Percentiles rank a stretch among this genome's conserved stretches.
phyloP scores from a whole-genome alignment of 2,329 filamentous ascomycete species.

The Penicillium olsonii region DNA sequence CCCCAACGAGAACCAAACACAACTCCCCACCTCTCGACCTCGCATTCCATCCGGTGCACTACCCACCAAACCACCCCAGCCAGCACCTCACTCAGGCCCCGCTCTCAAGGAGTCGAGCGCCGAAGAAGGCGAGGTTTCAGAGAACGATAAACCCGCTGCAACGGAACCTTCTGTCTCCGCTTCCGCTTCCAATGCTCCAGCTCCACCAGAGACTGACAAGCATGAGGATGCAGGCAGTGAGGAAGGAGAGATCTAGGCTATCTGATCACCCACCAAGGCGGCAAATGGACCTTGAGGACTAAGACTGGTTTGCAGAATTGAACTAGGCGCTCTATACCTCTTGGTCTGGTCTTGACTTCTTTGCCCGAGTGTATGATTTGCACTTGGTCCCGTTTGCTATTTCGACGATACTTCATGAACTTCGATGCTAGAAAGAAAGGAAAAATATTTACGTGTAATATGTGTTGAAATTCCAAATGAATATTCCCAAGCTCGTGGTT shows the following conservation, averaged over 20 bases:
- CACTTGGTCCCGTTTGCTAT: background rate
- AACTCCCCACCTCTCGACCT: slow-evolving; percentile 14
- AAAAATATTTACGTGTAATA: no score
- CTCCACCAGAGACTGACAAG: slow-evolving; percentile 13
- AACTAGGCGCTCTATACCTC: background rate
- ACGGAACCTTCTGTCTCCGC: background rate
- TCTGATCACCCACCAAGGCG: background rate
- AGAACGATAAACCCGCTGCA: slow-evolving; percentile 9
- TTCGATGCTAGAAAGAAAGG: background rate
- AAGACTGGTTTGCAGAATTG: background rate
- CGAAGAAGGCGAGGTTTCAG: slow-evolving; percentile 23
- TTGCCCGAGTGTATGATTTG: no score
- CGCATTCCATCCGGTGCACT: slow-evolving; percentile 22
- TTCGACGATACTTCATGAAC: slow-evolving; percentile 1
- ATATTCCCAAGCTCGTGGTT: no score
- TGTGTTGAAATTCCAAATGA: background rate
- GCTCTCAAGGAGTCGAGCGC: slow-evolving; percentile 12
- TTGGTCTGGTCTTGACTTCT: background rate
- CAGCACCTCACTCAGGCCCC: no score
- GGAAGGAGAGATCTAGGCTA: slow-evolving; percentile 42
- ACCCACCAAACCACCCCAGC: slow-evolving; percentile 1
- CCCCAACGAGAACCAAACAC: slow-evolving; percentile 6
- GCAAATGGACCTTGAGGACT: background rate
- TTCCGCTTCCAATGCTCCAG: background rate
- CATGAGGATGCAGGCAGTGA: slow-evolving; percentile 44